Evolutionary conservation across 352 stramenopile genomes (phyloP).

Genomic region (Globisporangium abappressorium): DNA sequence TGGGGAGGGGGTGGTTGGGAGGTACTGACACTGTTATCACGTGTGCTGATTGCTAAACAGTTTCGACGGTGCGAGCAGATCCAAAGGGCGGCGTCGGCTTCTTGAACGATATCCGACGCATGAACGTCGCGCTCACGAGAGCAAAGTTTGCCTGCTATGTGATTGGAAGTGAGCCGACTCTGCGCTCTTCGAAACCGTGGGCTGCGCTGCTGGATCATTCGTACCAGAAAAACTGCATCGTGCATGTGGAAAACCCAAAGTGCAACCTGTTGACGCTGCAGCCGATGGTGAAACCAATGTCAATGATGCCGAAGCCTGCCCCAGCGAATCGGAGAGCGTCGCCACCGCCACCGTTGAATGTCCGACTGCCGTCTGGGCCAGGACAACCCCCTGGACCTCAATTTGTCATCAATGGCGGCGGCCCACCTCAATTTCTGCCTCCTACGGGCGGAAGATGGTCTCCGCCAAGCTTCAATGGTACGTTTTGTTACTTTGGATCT

Average conservation of each 20-base stretch:
- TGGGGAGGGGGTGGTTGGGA: neutral
- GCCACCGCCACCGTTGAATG: slow-evolving; percentile 10
- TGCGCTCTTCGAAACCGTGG: slow-evolving; percentile 86
- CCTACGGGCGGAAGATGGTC: slow-evolving; percentile 16
- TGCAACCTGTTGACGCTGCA: slow-evolving; percentile 75
- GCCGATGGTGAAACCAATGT: slow-evolving; percentile 43
- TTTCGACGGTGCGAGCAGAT: slow-evolving; percentile 85
- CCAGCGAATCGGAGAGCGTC: slow-evolving; percentile 13
- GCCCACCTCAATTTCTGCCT: slow-evolving; percentile 11
- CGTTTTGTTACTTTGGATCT: neutral
- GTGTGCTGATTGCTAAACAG: slow-evolving; percentile 26
- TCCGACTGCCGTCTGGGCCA: slow-evolving; percentile 4
- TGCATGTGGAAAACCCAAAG: slow-evolving; percentile 77
- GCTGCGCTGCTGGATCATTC: slow-evolving; percentile 70
- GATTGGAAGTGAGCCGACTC: slow-evolving; percentile 76
- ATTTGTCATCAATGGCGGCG: slow-evolving; percentile 12
- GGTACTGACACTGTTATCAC: neutral
- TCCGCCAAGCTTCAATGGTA: slow-evolving; percentile 16
- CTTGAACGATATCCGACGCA: slow-evolving; percentile 85
- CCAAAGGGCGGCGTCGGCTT: slow-evolving; percentile 82
- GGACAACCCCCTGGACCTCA: neutral
- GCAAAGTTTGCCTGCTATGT: slow-evolving; percentile 89
- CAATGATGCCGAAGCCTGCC: slow-evolving; percentile 14
- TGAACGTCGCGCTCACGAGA: slow-evolving; percentile 87
- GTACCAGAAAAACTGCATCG: slow-evolving; percentile 62